Evolutionary conservation across 306 rosid species (phyloP).

Genomic region (Sesbania bispinosa): DNA sequence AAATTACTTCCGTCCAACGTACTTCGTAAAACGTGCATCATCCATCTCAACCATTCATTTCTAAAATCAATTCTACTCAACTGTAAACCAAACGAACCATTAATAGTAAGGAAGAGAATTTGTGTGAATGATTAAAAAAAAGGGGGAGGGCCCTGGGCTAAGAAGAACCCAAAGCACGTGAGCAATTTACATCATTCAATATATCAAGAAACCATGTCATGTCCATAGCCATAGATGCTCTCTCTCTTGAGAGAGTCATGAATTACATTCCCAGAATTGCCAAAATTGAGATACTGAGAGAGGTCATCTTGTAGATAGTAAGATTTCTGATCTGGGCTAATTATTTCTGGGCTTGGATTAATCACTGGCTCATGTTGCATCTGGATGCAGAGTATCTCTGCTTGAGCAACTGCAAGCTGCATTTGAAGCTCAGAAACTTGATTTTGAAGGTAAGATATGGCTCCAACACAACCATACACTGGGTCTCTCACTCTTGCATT

Average conservation of each 20-base stretch:
- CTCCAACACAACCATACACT: conserved; percentile 90
- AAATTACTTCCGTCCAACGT: too few species aligned
- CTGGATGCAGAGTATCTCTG: conserved; percentile 83
- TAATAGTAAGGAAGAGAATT: neutral
- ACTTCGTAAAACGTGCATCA: too few species aligned
- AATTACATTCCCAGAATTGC: conserved; percentile 52
- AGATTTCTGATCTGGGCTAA: conserved; percentile 33
- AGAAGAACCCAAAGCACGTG: conserved; percentile 4
- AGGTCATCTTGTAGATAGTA: conserved; percentile 36
- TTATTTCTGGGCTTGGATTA: conserved; percentile 21
- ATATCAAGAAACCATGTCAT: conserved; percentile 79
- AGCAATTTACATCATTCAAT: conserved; percentile 13
- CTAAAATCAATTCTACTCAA: too few species aligned
- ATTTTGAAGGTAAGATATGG: conserved; percentile 70
- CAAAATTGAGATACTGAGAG: conserved; percentile 51
- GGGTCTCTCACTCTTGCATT: conserved; percentile 90
- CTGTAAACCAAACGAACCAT: too few species aligned
- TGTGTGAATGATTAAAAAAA: neutral
- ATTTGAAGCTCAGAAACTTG: conserved; percentile 87
- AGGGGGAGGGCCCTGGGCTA: neutral
- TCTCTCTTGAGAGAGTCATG: conserved; percentile 58
- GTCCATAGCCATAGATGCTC: conserved; percentile 53
- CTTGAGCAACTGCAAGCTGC: conserved; percentile 92
- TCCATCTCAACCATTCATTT: too few species aligned
- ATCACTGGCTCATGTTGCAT: conserved; percentile 62